Base-by-base conservation (phyloP, 768 basidiomycete genomes). In the Mycena amicta region DNA sequence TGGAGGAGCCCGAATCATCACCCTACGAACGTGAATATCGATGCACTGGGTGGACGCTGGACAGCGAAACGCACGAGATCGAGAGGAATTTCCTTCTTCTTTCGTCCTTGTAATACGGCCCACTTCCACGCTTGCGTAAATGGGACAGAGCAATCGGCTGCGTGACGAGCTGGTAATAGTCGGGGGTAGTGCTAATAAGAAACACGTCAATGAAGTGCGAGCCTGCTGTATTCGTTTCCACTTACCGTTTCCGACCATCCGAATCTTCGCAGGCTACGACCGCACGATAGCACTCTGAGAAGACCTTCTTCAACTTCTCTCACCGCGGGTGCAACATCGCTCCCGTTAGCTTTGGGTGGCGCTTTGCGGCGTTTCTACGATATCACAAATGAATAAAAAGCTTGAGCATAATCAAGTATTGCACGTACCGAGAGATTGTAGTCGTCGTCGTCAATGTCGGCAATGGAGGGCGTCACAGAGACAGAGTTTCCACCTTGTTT, bases 321-420 rank as follows among this genome's bases (percentile, higher is more conserved):
- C 85, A 86, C 66, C 6, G 80, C 78, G 4, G 85, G 77, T 11
- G 86, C 67, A 23, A 89, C 66, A 22, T 92, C 89, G 22, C 78
- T 65, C 11, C 74, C 72, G 52, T 68, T 68, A 55, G 62, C 71
- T 60, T 70, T 73, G 46, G 63, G 69, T 65, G 88, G 89, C 30
- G 83, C 87, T 76, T 92, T 95, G 56, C 92, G 90, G 53, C 93
- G 90, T 84, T 95, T 95, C 91, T 93, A 62, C n/a, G n/a, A n/a
- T n/a, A n/a, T n/a, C n/a, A n/a, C n/a, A n/a, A 27, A 53, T 31
- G 40, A 28, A 50, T 20, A 45, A 43, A 51, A 50, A n/a, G n/a
- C n/a, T n/a, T 46, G 31, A 22, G 20, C 64, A 30, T 50, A 60
- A 33, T 23, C 8, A 50, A 45, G 20, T 31, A 30, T 37, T 33